These are phyloP conservation scores for Porogramme epimiltina DNA, from an alignment of 1,284 basidiomycete species.

Conservation along the genomic window DNA sequence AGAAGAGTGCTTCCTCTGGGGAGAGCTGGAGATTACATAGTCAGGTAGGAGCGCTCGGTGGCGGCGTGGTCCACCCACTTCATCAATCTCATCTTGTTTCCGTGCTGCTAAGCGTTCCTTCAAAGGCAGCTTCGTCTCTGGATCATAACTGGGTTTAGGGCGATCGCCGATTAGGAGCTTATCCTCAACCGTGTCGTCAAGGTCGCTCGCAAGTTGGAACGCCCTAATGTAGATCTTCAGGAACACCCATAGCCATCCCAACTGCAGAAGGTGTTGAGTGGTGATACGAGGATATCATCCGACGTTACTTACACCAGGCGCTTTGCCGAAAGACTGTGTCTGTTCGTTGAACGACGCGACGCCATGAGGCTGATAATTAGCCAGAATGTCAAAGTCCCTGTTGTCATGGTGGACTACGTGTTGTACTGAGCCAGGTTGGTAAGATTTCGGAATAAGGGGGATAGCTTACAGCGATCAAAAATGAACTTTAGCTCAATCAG, in stretches of 20 bases:
- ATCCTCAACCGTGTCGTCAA: constrained; percentile 76
- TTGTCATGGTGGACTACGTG: constrained; percentile 74
- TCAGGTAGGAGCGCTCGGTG: too few relatives aligned
- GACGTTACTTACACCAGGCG: constrained; percentile 57
- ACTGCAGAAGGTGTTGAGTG: constrained; percentile 36
- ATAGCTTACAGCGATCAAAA: constrained; percentile 68
- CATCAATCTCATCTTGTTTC: constrained; percentile 53
- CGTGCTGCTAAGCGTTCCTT: constrained; percentile 55
- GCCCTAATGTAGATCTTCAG: constrained; percentile 75
- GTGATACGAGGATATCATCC: background rate
- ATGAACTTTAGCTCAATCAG: constrained; percentile 83
- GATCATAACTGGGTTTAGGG: constrained; percentile 61
- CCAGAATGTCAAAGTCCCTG: constrained; percentile 78
- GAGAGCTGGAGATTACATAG: constrained; percentile 52
- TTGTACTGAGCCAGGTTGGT: background rate
- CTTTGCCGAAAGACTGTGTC: constrained; percentile 63
- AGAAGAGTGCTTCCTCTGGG: constrained; percentile 54
- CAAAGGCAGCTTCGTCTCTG: constrained; percentile 52
- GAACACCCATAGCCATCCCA: constrained; percentile 71
- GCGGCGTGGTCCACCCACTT: constrained; percentile 67
- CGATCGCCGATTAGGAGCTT: constrained; percentile 77
- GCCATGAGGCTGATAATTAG: constrained; percentile 69
- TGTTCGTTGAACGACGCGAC: constrained; percentile 59
- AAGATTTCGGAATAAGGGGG: background rate
- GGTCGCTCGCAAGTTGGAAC: constrained; percentile 74